Evolutionary conservation across 2,329 filamentous ascomycete species (phyloP).

Genomic region (Myriosclerotinia curreyana): DNA sequence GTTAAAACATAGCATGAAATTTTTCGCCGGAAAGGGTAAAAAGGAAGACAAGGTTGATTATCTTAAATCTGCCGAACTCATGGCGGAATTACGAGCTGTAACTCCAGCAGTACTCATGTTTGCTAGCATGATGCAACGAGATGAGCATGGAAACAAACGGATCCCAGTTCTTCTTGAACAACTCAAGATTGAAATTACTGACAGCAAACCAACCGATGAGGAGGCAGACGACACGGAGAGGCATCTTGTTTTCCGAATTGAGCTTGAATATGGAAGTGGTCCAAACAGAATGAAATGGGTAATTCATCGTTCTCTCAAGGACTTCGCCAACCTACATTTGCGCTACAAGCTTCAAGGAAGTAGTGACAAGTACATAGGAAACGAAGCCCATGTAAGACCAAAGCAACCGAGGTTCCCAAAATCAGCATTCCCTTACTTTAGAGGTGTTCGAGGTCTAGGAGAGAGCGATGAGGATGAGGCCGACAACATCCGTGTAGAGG

Average conservation of each 20-base stretch:
- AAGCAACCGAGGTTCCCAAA: slow-evolving; percentile 89
- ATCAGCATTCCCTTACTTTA: slow-evolving; percentile 84
- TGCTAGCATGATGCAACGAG: slow-evolving; percentile 95
- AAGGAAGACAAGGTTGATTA: slow-evolving; percentile 84
- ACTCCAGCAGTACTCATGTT: slow-evolving; percentile 91
- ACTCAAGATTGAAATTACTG: slow-evolving; percentile 80
- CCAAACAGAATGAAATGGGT: slow-evolving; percentile 96
- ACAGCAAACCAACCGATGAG: slow-evolving; percentile 67
- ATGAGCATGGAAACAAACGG: slow-evolving; percentile 91
- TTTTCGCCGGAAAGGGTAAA: slow-evolving; percentile 70
- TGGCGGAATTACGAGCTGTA: slow-evolving; percentile 90
- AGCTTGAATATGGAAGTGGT: slow-evolving; percentile 93
- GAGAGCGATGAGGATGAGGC: slow-evolving; percentile 68
- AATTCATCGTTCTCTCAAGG: slow-evolving; percentile 78
- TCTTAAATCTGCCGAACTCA: slow-evolving; percentile 90
- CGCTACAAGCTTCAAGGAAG: slow-evolving; percentile 87
- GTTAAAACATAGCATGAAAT: slow-evolving; percentile 82
- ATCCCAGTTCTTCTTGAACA: slow-evolving; percentile 95
- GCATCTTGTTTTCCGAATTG: slow-evolving; percentile 85
- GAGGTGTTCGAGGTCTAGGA: slow-evolving; percentile 74
- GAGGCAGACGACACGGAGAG: slow-evolving; percentile 51
- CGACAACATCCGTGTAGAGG: slow-evolving; percentile 40
- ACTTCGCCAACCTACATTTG: slow-evolving; percentile 89
- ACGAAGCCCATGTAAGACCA: slow-evolving; percentile 63
- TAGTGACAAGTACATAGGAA: slow-evolving; percentile 73